phyloP scores from a whole-genome alignment of 306 rosid species.

The Cyamopsis tetragonoloba region DNA sequence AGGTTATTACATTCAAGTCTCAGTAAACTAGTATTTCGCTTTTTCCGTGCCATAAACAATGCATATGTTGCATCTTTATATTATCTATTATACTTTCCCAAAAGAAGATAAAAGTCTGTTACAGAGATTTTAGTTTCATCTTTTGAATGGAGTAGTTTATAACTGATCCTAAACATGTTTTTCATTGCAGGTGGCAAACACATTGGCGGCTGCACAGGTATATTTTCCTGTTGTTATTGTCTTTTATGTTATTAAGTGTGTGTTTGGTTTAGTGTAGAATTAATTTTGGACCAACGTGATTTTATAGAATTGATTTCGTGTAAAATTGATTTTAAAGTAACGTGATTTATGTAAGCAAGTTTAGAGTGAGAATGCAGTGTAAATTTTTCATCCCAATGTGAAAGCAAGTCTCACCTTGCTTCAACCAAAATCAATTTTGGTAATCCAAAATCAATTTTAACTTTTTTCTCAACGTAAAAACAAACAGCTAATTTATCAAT shows the following conservation, averaged over 20 bases:
- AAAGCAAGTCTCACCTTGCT: too few species aligned
- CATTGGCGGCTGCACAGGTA: constrained; percentile 97
- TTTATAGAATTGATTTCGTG: too few species aligned
- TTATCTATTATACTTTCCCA: not conserved
- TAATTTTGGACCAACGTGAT: too few species aligned
- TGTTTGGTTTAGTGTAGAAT: too few species aligned
- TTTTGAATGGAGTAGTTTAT: not conserved
- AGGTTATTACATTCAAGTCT: not conserved
- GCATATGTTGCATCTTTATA: not conserved
- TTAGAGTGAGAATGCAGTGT: too few species aligned
- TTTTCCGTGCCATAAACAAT: not conserved
- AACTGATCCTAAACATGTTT: constrained; percentile 26
- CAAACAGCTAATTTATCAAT: too few species aligned
- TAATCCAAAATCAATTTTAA: too few species aligned
- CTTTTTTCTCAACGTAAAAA: too few species aligned
- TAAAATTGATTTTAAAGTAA: too few species aligned
- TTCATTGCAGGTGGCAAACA: constrained; percentile 78
- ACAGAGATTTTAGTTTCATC: not conserved
- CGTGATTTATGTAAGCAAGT: too few species aligned
- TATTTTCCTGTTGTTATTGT: not conserved
- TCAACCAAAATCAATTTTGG: too few species aligned
- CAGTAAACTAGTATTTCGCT: not conserved
- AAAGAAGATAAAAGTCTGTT: not conserved
- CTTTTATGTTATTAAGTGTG: not conserved
- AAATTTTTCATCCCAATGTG: too few species aligned